A percentile compares a stretch with the other conserved stretches of the same genome.
These are phyloP conservation scores for Eudorina sp. DNA, from an alignment of 139 green algal genomes.

Conservation along the genomic window DNA sequence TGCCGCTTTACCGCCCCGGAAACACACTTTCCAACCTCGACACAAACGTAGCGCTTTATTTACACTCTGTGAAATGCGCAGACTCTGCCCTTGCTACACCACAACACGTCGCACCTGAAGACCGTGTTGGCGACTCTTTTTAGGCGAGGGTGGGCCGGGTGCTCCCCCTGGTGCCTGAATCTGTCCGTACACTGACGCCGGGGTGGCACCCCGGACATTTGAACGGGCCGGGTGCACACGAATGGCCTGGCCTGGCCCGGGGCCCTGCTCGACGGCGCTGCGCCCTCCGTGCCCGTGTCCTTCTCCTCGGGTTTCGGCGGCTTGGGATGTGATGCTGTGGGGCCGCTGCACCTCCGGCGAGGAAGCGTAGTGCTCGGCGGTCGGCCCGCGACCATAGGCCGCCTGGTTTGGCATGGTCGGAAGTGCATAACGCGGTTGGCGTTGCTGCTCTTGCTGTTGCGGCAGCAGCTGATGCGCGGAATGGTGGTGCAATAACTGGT, in stretches of 20 bases:
- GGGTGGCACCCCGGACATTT: constrained; percentile 49
- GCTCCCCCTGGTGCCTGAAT: constrained; percentile 12
- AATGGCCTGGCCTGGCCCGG: neutral
- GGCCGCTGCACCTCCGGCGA: constrained; percentile 60
- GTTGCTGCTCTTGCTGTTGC: constrained; percentile 35
- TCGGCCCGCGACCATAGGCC: neutral
- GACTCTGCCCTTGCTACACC: no score
- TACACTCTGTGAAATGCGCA: no score
- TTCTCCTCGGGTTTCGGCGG: constrained; percentile 16
- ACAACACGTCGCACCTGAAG: neutral
- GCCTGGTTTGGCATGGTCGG: neutral
- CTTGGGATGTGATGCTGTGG: constrained; percentile 61
- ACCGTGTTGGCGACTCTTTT: neutral
- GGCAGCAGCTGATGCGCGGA: neutral
- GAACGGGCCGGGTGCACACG: constrained; percentile 15
- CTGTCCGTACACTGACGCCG: constrained; percentile 54
- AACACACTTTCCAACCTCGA: no score
- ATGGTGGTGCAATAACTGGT: neutral
- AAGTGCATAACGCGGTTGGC: neutral
- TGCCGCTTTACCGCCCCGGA: no score
- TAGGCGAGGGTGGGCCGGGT: neutral
- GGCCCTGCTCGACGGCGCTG: neutral
- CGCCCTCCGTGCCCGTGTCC: neutral
- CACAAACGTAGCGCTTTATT: no score
- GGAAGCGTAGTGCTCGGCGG: constrained; percentile 52